A percentile compares a stretch with the other conserved stretches of the same genome.
Evolutionary conservation across 2,329 filamentous ascomycete genomes (phyloP).

Genomic region (Decorospora gaudefroyi): DNA sequence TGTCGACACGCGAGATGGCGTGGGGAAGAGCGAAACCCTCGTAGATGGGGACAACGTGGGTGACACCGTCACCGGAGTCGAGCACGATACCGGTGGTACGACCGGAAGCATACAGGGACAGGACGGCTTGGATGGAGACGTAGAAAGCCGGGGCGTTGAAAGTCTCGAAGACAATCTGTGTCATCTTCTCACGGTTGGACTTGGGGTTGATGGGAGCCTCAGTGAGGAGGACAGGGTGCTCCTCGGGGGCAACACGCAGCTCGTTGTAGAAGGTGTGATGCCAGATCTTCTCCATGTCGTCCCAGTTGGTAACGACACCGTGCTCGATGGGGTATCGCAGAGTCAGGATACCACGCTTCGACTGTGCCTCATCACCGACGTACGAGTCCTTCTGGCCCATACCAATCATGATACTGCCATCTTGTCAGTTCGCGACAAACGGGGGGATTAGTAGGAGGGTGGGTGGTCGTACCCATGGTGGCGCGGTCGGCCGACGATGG

Average conservation of each 20-base stretch:
- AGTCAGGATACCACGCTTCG: constrained; percentile 99
- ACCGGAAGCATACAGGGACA: constrained; percentile 99
- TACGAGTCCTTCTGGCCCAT: constrained; percentile 99
- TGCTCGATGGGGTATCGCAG: constrained; percentile 99
- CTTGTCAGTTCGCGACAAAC: constrained; percentile 47
- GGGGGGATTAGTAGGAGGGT: constrained; percentile 19
- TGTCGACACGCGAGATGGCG: constrained; percentile 99
- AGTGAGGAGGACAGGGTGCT: constrained; percentile 98
- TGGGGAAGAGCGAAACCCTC: constrained; percentile 99
- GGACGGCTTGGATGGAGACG: constrained; percentile 99
- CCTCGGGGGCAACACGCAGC: constrained; percentile 98
- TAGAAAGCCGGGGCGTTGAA: constrained; percentile 99
- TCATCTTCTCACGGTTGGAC: constrained; percentile 99
- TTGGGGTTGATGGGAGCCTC: constrained; percentile 99
- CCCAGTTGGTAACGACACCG: constrained; percentile 99
- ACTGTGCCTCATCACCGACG: constrained; percentile 99
- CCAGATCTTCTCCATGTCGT: constrained; percentile 99
- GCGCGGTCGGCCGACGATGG: constrained; percentile 98
- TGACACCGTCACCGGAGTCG: constrained; percentile 99
- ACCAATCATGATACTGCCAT: constrained; percentile 97
- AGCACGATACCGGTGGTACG: constrained; percentile 99
- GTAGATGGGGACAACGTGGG: constrained; percentile 99
- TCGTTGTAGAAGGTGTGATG: constrained; percentile 99
- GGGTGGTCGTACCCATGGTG: constrained; percentile 88
- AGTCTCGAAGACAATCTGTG: constrained; percentile 99